Conservation (phyloP, 805 yeast genomes). For the Nakazawaea populi region DNA sequence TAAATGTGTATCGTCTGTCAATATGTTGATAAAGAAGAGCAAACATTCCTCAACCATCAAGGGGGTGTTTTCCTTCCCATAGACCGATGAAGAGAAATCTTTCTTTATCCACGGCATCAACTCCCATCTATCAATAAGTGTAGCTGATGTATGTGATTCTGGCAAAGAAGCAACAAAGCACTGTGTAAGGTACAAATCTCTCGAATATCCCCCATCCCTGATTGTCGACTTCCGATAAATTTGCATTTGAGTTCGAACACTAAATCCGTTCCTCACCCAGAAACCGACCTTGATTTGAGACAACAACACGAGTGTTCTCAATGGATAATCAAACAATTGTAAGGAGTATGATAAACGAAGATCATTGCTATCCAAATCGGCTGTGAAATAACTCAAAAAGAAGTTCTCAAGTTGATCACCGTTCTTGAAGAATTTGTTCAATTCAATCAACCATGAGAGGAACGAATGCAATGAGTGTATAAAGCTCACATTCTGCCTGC, state of each 20-base stretch:
- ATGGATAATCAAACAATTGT: slow-evolving; percentile 62
- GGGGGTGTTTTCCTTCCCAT: slow-evolving; percentile 44
- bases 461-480: slow-evolving; percentile 78
- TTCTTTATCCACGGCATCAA: slow-evolving; percentile 48
- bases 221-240: slow-evolving; percentile 74
- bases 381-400: slow-evolving; percentile 9
- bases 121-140: slow-evolving; percentile 67
- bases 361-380: slow-evolving; percentile 1
- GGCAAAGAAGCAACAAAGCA: slow-evolving; percentile 43
- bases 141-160: slow-evolving; percentile 50
- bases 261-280: slow-evolving; percentile 93
- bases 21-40: slow-evolving; percentile 56
- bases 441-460: slow-evolving; percentile 65
- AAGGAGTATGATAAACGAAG: slow-evolving; percentile 10
- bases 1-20: slow-evolving; percentile 63
- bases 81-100: slow-evolving; percentile 27
- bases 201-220: slow-evolving; percentile 74
- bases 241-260: slow-evolving; percentile 71
- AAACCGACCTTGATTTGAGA: slow-evolving; percentile 84
- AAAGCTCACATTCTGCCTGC: slow-evolving; percentile 51
- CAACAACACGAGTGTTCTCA: slow-evolving; percentile 68
- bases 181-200: slow-evolving; percentile 76
- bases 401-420: slow-evolving; percentile 17
- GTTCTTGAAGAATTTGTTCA: slow-evolving; percentile 25
- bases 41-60: slow-evolving; percentile 78